A percentile compares a stretch with the other conserved stretches of the same genome.
Conservation (phyloP, 2,329 filamentous ascomycete genomes). For the Ophiostoma ulmi region DNA sequence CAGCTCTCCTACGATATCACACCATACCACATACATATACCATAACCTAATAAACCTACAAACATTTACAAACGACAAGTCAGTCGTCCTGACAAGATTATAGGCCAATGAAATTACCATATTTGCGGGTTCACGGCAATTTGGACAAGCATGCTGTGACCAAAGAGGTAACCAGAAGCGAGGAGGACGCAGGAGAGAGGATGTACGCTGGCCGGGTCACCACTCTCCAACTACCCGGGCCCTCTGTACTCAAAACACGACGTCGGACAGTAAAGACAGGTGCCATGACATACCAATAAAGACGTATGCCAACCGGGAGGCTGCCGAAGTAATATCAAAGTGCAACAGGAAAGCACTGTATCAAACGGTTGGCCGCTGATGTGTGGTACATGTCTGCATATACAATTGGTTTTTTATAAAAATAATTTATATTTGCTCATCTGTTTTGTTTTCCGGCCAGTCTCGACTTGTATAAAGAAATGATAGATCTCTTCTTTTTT, state of each 20-base stretch:
- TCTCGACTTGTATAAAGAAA: background rate
- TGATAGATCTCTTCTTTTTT: background rate
- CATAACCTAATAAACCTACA: background rate
- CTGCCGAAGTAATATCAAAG: background rate
- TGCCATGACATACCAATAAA: background rate
- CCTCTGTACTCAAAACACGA: background rate
- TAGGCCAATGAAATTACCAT: background rate
- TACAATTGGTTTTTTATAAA: background rate
- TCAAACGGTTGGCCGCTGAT: background rate
- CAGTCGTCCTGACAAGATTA: background rate
- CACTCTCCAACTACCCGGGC: background rate
- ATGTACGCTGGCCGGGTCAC: background rate
- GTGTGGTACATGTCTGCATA: background rate
- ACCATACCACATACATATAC: background rate
- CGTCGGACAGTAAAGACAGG: background rate
- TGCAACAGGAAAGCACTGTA: background rate
- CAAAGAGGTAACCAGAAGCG: background rate
- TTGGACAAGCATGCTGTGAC: background rate
- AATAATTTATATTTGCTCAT: background rate
- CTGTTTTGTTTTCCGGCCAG: background rate
- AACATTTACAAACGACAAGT: background rate
- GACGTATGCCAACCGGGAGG: background rate
- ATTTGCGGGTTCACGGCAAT: too few relatives aligned
- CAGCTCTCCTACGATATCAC: background rate
- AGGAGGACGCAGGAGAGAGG: background rate